Evolutionary conservation across 441 rosid genomes (phyloP), one percentile per base, ranked within the genome.

Genomic region (Erodium texanum): DNA sequence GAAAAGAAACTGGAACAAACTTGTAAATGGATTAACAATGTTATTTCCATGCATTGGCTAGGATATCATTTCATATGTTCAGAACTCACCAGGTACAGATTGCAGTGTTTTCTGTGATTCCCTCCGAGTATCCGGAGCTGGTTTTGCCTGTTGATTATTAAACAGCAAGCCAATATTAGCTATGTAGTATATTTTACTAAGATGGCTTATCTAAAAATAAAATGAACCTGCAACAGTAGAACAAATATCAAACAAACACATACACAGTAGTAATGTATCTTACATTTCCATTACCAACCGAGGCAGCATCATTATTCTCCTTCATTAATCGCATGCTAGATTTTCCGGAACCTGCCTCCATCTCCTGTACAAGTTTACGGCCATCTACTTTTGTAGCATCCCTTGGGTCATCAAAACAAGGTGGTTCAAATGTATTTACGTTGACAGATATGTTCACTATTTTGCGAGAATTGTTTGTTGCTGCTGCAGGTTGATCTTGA

Each of bases 201-300:
- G 52, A 14, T 43, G 50, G 14, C 45, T 7, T 11, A 38, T 38
- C 45, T 12, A 38, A 38, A 41, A 41, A 41, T 41, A 8, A 10
- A 43, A 43, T 43, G 50, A 43, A 22, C 45, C 52, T 45, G 20
- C 10, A 4, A 16, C 74, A 76, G 72, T 65, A 64, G 34, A 29
- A 43, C 29, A 61, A n/a, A 66, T 48, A 7, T 29, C 34, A 19
- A 24, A 9, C 34, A 19, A 24, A 9, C 20, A 45, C 52, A 59
- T 22, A 64, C 45, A 73, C 64, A 54, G 23, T 8, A 38, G 48
- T 63, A 66, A 50, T 63, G 50, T 2, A 73, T 79, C 96, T 82
- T 82, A 95, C 99, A 80, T 75, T 82, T 80, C 88, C 89, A 80
- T 85, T 82, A 66, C 82, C 75, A 69, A 73, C 78, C 10, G 78